phyloP scores from a whole-genome alignment of 179 eudicot species.

The Vitellaria paradoxa region DNA sequence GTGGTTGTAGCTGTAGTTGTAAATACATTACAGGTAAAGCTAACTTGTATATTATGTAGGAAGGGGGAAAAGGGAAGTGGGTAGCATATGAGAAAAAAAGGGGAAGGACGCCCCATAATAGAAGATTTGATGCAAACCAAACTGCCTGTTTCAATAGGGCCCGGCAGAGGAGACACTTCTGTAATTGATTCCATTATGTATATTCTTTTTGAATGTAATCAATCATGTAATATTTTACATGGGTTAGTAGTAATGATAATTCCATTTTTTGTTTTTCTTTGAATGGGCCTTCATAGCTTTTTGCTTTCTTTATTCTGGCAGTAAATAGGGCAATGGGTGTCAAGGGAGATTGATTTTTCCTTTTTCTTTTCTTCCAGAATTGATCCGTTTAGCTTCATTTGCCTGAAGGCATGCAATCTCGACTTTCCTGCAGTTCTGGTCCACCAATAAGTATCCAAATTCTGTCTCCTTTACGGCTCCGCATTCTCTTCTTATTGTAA shows the following conservation, averaged over 20 bases:
- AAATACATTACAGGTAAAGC: constrained; percentile 54
- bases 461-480: too few relatives aligned
- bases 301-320: background rate
- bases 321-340: too few relatives aligned
- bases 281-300: background rate
- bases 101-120: too few relatives aligned
- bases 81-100: too few relatives aligned
- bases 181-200: background rate
- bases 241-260: background rate
- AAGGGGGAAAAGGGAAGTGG: background rate
- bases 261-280: background rate
- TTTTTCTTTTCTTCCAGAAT: too few relatives aligned
- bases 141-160: background rate
- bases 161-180: background rate
- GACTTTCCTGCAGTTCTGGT: too few relatives aligned
- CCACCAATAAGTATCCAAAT: too few relatives aligned
- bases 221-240: background rate
- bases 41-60: constrained; percentile 80
- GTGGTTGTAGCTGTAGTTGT: constrained; percentile 40
- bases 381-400: too few relatives aligned
- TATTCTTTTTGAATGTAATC: background rate
- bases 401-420: too few relatives aligned
- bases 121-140: too few relatives aligned
- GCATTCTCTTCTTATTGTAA: too few relatives aligned
- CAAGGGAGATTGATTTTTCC: too few relatives aligned